Evolutionary conservation across 208 protist species (phyloP).

Genomic region (Cochliopodium minus): DNA sequence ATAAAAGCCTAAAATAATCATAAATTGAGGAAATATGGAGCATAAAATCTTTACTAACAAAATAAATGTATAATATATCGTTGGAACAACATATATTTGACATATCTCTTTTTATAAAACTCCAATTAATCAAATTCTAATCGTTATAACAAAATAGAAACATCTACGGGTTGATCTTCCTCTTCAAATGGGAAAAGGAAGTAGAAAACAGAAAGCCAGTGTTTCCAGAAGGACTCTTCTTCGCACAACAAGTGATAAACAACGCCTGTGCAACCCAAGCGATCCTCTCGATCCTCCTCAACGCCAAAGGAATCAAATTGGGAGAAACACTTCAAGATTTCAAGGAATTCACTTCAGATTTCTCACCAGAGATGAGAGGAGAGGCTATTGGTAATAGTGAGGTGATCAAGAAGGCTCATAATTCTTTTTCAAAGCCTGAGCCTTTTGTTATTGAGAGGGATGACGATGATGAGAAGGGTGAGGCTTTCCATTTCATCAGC

Average conservation of each 20-base stretch:
- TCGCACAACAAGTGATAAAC: conserved; percentile 77
- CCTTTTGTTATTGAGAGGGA: conserved; percentile 40
- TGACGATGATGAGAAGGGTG: conserved; percentile 34
- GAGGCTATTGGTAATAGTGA: conserved; percentile 50
- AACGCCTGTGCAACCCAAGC: conserved; percentile 93
- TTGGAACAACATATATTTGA: background rate
- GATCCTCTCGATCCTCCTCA: conserved; percentile 84
- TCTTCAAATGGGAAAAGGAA: conserved; percentile 74
- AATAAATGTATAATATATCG: background rate
- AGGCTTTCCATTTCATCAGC: conserved; percentile 86
- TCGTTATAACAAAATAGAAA: no score
- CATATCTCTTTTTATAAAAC: background rate
- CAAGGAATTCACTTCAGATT: conserved; percentile 39
- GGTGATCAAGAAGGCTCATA: conserved; percentile 71
- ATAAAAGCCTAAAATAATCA: background rate
- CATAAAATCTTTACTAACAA: no score
- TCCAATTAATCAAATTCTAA: no score
- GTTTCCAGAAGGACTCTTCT: conserved; percentile 44
- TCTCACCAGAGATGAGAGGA: conserved; percentile 48
- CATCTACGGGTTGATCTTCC: conserved; percentile 82
- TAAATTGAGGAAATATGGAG: background rate
- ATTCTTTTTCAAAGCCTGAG: conserved; percentile 68
- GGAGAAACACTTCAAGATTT: conserved; percentile 62
- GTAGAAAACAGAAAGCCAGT: conserved; percentile 19
- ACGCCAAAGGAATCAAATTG: conserved; percentile 57